These are phyloP conservation scores for Agrostemma githago DNA, from an alignment of 148 eudicot genomes.

Conservation along the genomic window DNA sequence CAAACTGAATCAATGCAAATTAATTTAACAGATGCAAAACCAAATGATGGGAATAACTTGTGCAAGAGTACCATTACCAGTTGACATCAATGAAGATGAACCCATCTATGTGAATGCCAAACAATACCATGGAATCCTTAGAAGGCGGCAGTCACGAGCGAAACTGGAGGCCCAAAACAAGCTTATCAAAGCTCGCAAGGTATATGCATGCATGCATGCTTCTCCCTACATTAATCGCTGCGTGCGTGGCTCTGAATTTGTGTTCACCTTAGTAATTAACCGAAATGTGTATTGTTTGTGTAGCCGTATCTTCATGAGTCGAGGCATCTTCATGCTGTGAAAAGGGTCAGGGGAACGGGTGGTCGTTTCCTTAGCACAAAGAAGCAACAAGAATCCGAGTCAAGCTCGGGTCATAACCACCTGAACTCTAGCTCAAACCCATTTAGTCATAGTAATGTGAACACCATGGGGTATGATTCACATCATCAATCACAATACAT, in stretches of 20 bases:
- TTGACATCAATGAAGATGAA: constrained; percentile 59
- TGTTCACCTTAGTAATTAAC: neutral
- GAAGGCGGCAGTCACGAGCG: constrained; percentile 81
- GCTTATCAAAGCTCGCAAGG: constrained; percentile 44
- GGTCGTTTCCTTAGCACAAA: constrained; percentile 79
- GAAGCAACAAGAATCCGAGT: constrained; percentile 36
- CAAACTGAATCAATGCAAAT: neutral
- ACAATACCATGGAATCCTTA: constrained; percentile 76
- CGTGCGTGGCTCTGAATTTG: neutral
- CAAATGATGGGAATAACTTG: constrained; percentile 46
- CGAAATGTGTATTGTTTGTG: constrained; percentile 9
- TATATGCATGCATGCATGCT: neutral
- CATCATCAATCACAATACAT: constrained; percentile 24
- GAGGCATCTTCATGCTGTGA: constrained; percentile 80
- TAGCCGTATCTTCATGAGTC: constrained; percentile 99
- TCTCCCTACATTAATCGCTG: no score
- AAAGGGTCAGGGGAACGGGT: constrained; percentile 85
- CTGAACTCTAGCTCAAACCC: constrained; percentile 3
- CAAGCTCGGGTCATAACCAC: constrained; percentile 9
- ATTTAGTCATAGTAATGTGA: constrained; percentile 14
- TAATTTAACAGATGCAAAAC: constrained; percentile 41
- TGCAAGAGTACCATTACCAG: constrained; percentile 65
- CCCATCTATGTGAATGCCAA: constrained; percentile 83
- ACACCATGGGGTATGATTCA: constrained; percentile 16
- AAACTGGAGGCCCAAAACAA: constrained; percentile 90